Evolutionary conservation across 495 filamentous ascomycete species (phyloP).

Genomic region (Penicillium lividum): DNA sequence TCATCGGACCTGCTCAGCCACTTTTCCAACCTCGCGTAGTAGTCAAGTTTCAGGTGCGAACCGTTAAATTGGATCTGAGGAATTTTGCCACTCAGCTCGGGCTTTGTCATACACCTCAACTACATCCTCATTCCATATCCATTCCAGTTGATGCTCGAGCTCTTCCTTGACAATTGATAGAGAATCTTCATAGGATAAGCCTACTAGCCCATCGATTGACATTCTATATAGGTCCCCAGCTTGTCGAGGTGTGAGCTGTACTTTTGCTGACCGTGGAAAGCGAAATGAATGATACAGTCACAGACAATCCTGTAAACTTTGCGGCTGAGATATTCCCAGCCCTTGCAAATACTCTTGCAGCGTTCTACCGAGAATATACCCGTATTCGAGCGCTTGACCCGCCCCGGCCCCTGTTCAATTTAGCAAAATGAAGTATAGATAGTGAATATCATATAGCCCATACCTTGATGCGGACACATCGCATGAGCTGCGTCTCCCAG

Average conservation of each 20-base stretch:
- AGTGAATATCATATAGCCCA: no score
- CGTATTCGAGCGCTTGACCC: no score
- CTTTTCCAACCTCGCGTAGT: background rate
- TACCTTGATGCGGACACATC: no score
- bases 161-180: background rate
- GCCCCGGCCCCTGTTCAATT: no score
- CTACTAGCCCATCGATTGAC: background rate
- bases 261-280: no score
- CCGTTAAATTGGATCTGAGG: background rate
- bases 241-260: background rate
- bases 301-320: no score
- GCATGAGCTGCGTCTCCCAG: no score
- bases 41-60: background rate
- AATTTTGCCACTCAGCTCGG: background rate
- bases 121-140: background rate
- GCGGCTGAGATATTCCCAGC: no score
- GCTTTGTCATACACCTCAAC: background rate
- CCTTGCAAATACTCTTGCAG: no score
- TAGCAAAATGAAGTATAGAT: no score
- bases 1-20: background rate
- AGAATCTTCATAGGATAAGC: background rate
- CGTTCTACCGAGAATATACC: no score
- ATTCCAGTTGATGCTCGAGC: background rate
- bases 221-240: background rate
- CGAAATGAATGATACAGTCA: no score